phyloP scores from a whole-genome alignment of 495 filamentous ascomycete genomes.

The Baudoinia panamericana region DNA sequence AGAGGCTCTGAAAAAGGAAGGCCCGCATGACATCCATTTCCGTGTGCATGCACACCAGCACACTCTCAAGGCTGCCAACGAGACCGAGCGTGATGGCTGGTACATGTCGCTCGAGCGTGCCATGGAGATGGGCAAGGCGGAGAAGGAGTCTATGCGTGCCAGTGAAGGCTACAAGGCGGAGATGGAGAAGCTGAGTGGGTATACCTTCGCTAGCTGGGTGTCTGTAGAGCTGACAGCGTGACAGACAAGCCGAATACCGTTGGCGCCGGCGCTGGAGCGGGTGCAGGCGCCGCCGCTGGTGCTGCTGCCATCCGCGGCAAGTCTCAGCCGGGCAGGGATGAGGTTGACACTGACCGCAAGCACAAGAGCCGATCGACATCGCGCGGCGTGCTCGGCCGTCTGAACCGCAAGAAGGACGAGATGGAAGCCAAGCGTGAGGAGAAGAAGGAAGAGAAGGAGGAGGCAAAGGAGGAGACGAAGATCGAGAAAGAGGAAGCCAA shows the following conservation, averaged over 20 bases:
- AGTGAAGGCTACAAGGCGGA: conserved; percentile 37
- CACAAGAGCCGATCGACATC: conserved; percentile 58
- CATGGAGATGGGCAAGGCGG: conserved; percentile 38
- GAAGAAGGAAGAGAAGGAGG: conserved; percentile 40
- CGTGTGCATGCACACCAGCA: conserved; percentile 77
- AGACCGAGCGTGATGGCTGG: conserved; percentile 83
- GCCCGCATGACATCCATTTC: conserved; percentile 69
- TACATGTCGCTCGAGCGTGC: conserved; percentile 46
- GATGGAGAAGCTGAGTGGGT: conserved; percentile 33
- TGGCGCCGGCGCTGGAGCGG: conserved; percentile 17
- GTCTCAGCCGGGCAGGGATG: conserved; percentile 28
- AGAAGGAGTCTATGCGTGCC: conserved; percentile 32
- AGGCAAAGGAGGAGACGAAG: conserved; percentile 34
- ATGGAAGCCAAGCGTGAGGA: conserved; percentile 36
- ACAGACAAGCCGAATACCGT: conserved; percentile 24
- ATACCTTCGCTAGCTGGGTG: too few species aligned
- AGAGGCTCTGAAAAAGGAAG: conserved; percentile 61
- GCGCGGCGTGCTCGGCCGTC: conserved; percentile 63
- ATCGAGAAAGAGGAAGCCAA: conserved; percentile 12
- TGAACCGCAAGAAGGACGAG: conserved; percentile 53
- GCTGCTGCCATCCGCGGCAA: conserved; percentile 21
- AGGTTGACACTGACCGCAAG: conserved; percentile 24
- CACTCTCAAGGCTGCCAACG: conserved; percentile 62
- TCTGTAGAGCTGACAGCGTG: conserved; percentile 35
- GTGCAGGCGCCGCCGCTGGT: conserved; percentile 18